Percentiles rank a stretch among this genome's conserved stretches.
Evolutionary conservation across 2,329 filamentous ascomycete species (phyloP).

Genomic region (Beauveria caledonica): DNA sequence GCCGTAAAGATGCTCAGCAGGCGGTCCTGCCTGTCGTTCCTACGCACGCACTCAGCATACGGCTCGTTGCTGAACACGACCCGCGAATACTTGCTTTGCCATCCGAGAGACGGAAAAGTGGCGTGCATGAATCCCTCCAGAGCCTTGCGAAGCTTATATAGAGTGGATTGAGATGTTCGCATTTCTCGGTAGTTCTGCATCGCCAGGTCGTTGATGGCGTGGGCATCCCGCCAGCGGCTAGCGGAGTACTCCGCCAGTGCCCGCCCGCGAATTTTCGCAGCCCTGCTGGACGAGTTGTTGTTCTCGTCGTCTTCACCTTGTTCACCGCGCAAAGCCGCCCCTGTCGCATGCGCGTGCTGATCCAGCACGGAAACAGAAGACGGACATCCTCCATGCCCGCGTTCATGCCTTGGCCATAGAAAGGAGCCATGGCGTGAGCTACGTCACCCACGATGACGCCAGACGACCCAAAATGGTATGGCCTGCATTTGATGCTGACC

Average conservation of each 20-base stretch:
- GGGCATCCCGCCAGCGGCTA: conserved; percentile 66
- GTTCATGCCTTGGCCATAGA: conserved; percentile 98
- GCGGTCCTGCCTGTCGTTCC: conserved; percentile 60
- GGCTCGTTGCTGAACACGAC: conserved; percentile 90
- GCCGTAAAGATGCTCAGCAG: conserved; percentile 41
- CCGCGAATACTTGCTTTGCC: conserved; percentile 85
- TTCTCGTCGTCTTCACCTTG: not conserved
- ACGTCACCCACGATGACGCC: conserved; percentile 87
- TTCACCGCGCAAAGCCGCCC: not conserved
- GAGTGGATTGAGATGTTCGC: conserved; percentile 70
- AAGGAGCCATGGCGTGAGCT: conserved; percentile 95
- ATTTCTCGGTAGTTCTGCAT: conserved; percentile 91
- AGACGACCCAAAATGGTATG: conserved; percentile 70
- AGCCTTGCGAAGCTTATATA: conserved; percentile 74
- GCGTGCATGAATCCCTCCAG: conserved; percentile 78
- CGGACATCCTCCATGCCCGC: conserved; percentile 90
- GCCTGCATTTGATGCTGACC: conserved; percentile 89
- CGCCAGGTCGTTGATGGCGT: conserved; percentile 87
- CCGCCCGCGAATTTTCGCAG: conserved; percentile 46
- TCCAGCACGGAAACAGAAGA: conserved; percentile 74
- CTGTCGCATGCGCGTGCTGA: conserved; percentile 34
- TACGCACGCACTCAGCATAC: conserved; percentile 72
- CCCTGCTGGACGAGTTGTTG: conserved; percentile 22
- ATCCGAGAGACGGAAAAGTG: conserved; percentile 68
- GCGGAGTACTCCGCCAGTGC: conserved; percentile 70